A percentile compares a stretch with the other conserved stretches of the same genome.
phyloP scores from a whole-genome alignment of 2,329 filamentous ascomycete species.

The Biscogniauxia mediterranea region DNA sequence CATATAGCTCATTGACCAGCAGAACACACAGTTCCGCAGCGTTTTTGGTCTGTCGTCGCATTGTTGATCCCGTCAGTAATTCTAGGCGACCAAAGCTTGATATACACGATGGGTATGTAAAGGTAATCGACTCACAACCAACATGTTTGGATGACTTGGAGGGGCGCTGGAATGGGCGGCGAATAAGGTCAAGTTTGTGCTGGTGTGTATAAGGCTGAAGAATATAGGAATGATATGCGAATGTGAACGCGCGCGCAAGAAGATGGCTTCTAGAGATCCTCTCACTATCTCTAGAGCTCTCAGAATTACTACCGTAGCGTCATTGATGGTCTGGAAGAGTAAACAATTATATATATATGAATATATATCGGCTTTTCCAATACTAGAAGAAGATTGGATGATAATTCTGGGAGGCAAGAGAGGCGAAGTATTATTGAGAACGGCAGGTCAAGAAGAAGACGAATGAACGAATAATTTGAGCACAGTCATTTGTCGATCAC shows the following conservation, averaged over 20 bases:
- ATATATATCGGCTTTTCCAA: neutral
- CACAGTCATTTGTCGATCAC: neutral
- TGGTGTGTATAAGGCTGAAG: no score
- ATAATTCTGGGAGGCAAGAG: neutral
- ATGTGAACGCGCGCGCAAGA: slow-evolving; percentile 10
- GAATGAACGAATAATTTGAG: neutral
- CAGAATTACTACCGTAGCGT: slow-evolving; percentile 66
- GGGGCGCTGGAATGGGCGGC: neutral
- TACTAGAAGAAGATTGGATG: neutral
- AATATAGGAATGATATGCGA: slow-evolving; percentile 12
- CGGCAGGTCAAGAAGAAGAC: neutral
- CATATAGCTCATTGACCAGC: slow-evolving; percentile 84
- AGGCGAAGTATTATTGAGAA: neutral
- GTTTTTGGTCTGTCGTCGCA: slow-evolving; percentile 61
- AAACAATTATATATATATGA: neutral
- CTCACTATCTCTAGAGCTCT: slow-evolving; percentile 76
- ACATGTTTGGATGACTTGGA: slow-evolving; percentile 24
- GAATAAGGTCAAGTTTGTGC: no score
- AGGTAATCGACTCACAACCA: slow-evolving; percentile 32
- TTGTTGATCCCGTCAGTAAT: slow-evolving; percentile 24
- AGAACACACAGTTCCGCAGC: slow-evolving; percentile 86
- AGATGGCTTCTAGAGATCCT: slow-evolving; percentile 70
- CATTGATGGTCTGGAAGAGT: slow-evolving; percentile 46
- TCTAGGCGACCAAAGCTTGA: neutral
- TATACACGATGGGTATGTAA: slow-evolving; percentile 2